Conservation (phyloP, 78 protist species). For the Planoprotostelium fungivorum region DNA sequence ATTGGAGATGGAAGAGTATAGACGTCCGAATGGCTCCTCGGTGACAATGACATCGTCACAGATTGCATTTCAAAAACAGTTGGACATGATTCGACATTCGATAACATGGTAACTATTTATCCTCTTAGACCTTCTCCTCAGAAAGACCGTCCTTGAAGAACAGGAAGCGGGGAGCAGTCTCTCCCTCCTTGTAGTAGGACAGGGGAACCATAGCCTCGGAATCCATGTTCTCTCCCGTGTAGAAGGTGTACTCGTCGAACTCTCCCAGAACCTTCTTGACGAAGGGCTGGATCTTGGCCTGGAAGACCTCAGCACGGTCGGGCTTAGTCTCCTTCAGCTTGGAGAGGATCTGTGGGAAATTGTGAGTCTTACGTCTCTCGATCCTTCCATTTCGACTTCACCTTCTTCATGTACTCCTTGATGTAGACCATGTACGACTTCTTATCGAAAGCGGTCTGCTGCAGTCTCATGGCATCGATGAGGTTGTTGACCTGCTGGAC, state of each 20-base stretch:
- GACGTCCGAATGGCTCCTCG: no score
- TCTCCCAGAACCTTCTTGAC: conserved; percentile 53
- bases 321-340: conserved; percentile 45
- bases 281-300: conserved; percentile 25
- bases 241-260: conserved; percentile 63
- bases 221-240: conserved; percentile 59
- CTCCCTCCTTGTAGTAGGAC: conserved; percentile 49
- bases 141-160: conserved; percentile 67
- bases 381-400: not conserved
- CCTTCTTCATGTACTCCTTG: conserved; percentile 75
- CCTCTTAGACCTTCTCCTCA: conserved; percentile 42
- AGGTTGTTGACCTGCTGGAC: conserved; percentile 41
- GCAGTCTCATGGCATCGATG: conserved; percentile 32
- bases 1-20: no score
- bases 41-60: no score
- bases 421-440: conserved; percentile 65
- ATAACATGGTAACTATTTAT: no score
- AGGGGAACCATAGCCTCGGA: conserved; percentile 68
- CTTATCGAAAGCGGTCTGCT: conserved; percentile 50
- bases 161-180: conserved; percentile 42
- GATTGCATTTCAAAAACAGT: no score
- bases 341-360: conserved; percentile 4
- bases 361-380: not conserved
- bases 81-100: no score
- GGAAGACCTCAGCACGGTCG: conserved; percentile 59